Conservation (phyloP, 345 rosid species). For the Camelina neglecta region DNA sequence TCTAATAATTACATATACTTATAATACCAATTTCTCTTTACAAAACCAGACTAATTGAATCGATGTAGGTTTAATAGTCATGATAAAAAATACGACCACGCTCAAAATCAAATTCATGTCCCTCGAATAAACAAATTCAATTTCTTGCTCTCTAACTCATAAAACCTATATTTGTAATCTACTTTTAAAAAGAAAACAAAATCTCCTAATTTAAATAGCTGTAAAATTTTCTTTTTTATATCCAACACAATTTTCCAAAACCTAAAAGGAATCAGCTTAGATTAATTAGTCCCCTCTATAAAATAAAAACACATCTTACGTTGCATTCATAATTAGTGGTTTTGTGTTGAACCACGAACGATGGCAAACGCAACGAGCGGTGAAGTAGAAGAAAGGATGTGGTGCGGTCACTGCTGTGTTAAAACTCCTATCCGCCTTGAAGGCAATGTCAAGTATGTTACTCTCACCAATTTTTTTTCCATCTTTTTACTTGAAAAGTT, state of each 20-base stretch:
- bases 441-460: slow-evolving; percentile 34
- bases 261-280: slow-evolving; percentile 2
- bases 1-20: too few relatives aligned
- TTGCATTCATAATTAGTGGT: background rate
- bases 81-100: too few relatives aligned
- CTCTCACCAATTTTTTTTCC: background rate
- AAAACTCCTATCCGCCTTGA: slow-evolving; percentile 29
- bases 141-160: background rate
- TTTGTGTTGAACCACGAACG: slow-evolving; percentile 16
- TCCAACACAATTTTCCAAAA: slow-evolving; percentile 3
- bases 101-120: background rate
- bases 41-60: background rate
- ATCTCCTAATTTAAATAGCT: background rate
- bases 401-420: slow-evolving; percentile 40
- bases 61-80: background rate
- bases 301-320: background rate
- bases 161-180: background rate
- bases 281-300: background rate
- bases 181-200: background rate
- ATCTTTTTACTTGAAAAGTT: background rate
- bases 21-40: too few relatives aligned
- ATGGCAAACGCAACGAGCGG: background rate
- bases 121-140: background rate
- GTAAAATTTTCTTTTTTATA: background rate
- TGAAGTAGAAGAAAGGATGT: slow-evolving; percentile 23